These are phyloP conservation scores for Wallacemonas sp. DNA, from an alignment of 208 protist genomes.

Conservation along the genomic window DNA sequence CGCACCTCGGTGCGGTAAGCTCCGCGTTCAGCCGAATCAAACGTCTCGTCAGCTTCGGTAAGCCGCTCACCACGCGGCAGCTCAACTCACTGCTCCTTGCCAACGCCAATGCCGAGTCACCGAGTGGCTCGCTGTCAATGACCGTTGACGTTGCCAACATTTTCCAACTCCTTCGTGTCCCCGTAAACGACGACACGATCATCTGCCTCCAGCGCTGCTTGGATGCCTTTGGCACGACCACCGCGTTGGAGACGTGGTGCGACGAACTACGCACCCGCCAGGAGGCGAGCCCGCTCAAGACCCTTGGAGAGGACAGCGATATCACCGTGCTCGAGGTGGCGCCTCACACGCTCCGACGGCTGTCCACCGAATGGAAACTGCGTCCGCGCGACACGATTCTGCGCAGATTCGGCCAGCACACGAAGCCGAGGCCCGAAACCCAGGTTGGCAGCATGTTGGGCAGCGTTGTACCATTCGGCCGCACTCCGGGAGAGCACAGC, in stretches of 20 bases:
- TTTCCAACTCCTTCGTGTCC: constrained; percentile 54
- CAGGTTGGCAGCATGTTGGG: constrained; percentile 79
- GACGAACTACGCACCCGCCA: constrained; percentile 17
- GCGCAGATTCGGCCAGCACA: constrained; percentile 73
- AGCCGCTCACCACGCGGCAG: constrained; percentile 72
- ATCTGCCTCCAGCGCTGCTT: constrained; percentile 49
- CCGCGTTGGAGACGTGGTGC: constrained; percentile 26
- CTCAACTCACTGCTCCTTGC: constrained; percentile 85
- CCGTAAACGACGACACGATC: constrained; percentile 68
- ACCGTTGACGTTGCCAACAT: constrained; percentile 64
- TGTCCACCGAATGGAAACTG: constrained; percentile 69
- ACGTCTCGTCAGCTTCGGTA: constrained; percentile 73
- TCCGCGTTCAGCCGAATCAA: constrained; percentile 72
- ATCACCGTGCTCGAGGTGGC: constrained; percentile 35
- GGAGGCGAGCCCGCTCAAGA: constrained; percentile 11
- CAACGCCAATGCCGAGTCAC: constrained; percentile 62
- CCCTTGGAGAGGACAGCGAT: constrained; percentile 46
- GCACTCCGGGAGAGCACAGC: constrained; percentile 57
- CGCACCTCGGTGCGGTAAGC: constrained; percentile 69
- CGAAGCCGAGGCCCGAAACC: constrained; percentile 25
- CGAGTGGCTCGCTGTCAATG: constrained; percentile 58
- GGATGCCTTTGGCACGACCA: constrained; percentile 40
- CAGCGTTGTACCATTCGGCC: constrained; percentile 76
- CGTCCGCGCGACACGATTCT: constrained; percentile 72
- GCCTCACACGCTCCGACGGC: constrained; percentile 65